Evolutionary conservation across 768 basidiomycete species (phyloP).

Genomic region (Tubosaeta sp.): DNA sequence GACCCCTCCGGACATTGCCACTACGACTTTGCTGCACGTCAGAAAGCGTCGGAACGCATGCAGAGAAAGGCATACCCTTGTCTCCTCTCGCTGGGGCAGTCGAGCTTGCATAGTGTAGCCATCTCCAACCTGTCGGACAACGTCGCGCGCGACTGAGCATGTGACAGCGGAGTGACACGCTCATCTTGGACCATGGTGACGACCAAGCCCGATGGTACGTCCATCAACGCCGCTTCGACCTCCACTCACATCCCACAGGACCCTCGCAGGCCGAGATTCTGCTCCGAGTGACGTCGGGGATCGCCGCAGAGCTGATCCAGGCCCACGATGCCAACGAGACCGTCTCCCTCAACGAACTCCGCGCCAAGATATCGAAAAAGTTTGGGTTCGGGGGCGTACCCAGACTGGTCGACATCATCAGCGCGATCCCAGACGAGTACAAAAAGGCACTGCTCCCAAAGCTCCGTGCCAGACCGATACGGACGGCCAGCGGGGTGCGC

Average conservation of each 20-base stretch:
- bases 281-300: conserved; percentile 88
- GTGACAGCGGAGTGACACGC: background rate
- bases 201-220: conserved; percentile 36
- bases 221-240: background rate
- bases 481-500: conserved; percentile 92
- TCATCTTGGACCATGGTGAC: conserved; percentile 30
- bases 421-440: conserved; percentile 96
- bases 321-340: conserved; percentile 74
- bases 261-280: conserved; percentile 89
- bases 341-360: conserved; percentile 84
- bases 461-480: conserved; percentile 87
- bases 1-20: conserved; percentile 95
- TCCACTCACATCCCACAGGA: conserved; percentile 33
- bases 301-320: conserved; percentile 90
- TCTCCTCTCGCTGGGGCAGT: conserved; percentile 23
- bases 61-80: conserved; percentile 16
- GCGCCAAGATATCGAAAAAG: conserved; percentile 87
- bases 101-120: conserved; percentile 10
- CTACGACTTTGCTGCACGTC: conserved; percentile 52
- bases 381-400: conserved; percentile 84
- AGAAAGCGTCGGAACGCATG: background rate
- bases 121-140: background rate
- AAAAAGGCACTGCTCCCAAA: conserved; percentile 88
- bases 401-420: conserved; percentile 94
- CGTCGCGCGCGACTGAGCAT: conserved; percentile 3